These are phyloP conservation scores for Radiomyces spectabilis DNA, from an alignment of 192 early-diverging fungal species.

Conservation along the genomic window DNA sequence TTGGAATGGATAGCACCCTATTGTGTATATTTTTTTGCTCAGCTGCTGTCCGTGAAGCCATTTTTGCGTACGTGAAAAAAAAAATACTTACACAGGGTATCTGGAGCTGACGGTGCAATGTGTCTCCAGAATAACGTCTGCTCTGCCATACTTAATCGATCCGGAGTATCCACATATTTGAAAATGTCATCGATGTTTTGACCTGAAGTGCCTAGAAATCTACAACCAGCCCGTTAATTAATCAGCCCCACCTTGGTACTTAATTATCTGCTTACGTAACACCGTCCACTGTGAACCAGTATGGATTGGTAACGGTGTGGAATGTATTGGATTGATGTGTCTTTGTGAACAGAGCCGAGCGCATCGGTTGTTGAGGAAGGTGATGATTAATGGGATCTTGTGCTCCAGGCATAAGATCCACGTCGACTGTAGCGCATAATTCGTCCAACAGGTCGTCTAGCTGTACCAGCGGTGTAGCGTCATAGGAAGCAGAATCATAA, in stretches of 20 bases:
- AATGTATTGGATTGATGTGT: conserved; percentile 57
- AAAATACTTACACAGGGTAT: conserved; percentile 74
- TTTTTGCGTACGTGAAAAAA: too few relatives aligned
- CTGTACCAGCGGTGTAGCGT: conserved; percentile 38
- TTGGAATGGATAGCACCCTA: conserved; percentile 89
- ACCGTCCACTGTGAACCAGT: conserved; percentile 59
- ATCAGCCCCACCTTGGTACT: conserved; percentile 1
- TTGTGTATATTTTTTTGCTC: too few relatives aligned
- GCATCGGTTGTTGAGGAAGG: conserved; percentile 86
- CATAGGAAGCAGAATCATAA: conserved; percentile 35
- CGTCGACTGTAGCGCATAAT: conserved; percentile 50
- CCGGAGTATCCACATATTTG: conserved; percentile 50
- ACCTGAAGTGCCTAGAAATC: conserved; percentile 73
- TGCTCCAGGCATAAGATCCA: conserved; percentile 79
- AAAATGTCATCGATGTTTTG: conserved; percentile 86
- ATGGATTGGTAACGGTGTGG: conserved; percentile 73
- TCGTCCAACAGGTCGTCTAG: conserved; percentile 64
- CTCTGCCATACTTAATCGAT: conserved; percentile 67
- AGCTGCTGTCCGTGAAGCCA: too few relatives aligned
- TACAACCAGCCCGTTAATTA: conserved; percentile 13
- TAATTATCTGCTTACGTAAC: conserved; percentile 33
- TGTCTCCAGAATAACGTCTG: conserved; percentile 76
- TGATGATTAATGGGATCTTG: conserved; percentile 69
- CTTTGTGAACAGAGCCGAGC: conserved; percentile 59
- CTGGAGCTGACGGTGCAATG: conserved; percentile 88